phyloP scores from a whole-genome alignment of 805 yeast species.

The Cyberlindnera americana region DNA sequence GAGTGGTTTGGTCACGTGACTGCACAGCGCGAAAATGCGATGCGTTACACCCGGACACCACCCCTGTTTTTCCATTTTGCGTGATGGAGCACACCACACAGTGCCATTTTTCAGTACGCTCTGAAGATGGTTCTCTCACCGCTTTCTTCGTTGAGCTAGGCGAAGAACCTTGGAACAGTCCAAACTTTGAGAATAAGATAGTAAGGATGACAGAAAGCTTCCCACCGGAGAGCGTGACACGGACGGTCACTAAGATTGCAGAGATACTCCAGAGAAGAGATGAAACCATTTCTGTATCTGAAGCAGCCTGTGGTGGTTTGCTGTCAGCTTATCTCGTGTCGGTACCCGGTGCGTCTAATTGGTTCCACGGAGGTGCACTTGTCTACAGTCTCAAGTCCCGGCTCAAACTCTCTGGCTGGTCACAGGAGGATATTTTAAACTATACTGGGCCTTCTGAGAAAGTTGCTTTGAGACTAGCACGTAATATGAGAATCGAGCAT shows the following conservation, averaged over 20 bases:
- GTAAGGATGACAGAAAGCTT: slow-evolving; percentile 30
- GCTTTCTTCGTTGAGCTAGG: too few species aligned
- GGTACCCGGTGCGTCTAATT: slow-evolving; percentile 80
- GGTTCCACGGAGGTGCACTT: slow-evolving; percentile 80
- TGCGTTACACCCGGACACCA: neutral
- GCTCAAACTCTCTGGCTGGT: slow-evolving; percentile 75
- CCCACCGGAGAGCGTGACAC: slow-evolving; percentile 56
- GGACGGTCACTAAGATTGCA: slow-evolving; percentile 56
- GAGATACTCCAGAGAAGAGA: slow-evolving; percentile 45
- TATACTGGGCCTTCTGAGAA: slow-evolving; percentile 82
- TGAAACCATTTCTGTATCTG: slow-evolving; percentile 76
- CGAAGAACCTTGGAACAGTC: too few species aligned
- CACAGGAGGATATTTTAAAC: slow-evolving; percentile 57
- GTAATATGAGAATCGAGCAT: slow-evolving; percentile 73
- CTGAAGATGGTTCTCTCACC: too few species aligned
- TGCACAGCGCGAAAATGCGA: neutral
- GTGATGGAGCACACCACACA: too few species aligned
- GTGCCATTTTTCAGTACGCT: too few species aligned
- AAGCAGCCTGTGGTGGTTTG: slow-evolving; percentile 89
- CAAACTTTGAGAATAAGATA: too few species aligned
- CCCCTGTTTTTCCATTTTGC: neutral
- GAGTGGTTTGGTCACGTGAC: neutral
- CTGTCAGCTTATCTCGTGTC: slow-evolving; percentile 77
- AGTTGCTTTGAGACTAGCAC: slow-evolving; percentile 72
- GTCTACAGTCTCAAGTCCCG: slow-evolving; percentile 76